These are phyloP conservation scores for Silene uniflora DNA, from an alignment of 148 eudicot genomes.

Conservation along the genomic window DNA sequence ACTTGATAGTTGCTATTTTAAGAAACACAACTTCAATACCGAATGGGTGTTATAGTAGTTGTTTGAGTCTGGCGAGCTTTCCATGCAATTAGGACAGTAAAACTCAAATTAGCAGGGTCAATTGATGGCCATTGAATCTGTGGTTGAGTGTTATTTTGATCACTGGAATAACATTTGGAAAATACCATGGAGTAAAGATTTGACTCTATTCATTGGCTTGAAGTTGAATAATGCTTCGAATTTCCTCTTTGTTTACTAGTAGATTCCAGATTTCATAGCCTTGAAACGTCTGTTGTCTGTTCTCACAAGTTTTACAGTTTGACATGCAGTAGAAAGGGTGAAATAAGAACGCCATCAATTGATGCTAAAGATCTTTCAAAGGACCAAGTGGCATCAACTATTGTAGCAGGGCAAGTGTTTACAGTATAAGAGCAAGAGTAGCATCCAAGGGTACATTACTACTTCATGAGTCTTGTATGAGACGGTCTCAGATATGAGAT, in stretches of 20 bases:
- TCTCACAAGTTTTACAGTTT: not conserved
- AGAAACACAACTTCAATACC: not conserved
- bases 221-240: not conserved
- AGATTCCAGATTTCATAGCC: not conserved
- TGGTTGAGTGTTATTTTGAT: not conserved
- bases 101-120: not conserved
- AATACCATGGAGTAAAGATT: not conserved
- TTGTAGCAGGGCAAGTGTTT: not conserved
- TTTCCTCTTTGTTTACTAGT: not conserved
- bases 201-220: not conserved
- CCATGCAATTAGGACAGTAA: not conserved
- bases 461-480: not conserved
- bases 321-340: slow-evolving; percentile 3
- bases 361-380: not conserved
- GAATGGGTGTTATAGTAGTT: not conserved
- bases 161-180: not conserved
- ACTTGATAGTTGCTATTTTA: not conserved
- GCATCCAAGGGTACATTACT: slow-evolving; percentile 4
- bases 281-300: not conserved
- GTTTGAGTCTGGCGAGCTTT: not conserved
- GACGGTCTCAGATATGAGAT: too few relatives aligned
- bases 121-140: not conserved
- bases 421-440: not conserved
- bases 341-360: not conserved
- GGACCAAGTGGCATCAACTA: not conserved